Conservation (phyloP, 2,329 filamentous ascomycete species). For the Claviceps fusiformis region DNA sequence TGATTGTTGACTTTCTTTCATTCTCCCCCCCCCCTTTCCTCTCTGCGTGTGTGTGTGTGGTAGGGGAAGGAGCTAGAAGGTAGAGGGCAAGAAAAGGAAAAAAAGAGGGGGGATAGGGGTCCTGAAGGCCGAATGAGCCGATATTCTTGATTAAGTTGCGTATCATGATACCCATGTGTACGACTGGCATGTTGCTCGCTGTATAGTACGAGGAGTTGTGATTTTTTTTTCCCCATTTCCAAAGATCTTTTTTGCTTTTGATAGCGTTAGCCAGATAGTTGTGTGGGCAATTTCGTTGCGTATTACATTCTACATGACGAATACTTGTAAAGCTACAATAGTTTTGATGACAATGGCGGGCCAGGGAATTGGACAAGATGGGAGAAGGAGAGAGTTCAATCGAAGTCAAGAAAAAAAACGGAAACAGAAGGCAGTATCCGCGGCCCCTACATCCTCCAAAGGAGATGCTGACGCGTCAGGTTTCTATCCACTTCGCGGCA, state of each 20-base stretch:
- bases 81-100: background rate
- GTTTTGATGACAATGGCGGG: background rate
- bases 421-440: too few relatives aligned
- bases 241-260: background rate
- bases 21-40: too few relatives aligned
- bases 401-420: background rate
- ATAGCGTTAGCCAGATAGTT: background rate
- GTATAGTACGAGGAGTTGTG: constrained; percentile 6
- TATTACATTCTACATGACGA: background rate
- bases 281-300: background rate
- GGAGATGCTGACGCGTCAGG: too few relatives aligned
- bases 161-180: constrained; percentile 19
- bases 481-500: too few relatives aligned
- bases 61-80: background rate
- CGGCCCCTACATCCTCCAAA: too few relatives aligned
- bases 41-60: background rate
- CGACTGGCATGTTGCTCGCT: constrained; percentile 6
- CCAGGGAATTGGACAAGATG: background rate
- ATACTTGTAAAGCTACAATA: background rate
- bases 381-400: background rate
- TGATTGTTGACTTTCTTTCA: constrained; percentile 6
- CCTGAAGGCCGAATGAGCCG: background rate
- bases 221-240: background rate
- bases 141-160: constrained; percentile 5
- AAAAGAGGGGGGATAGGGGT: background rate